phyloP scores from a whole-genome alignment of 306 rosid genomes.

The Gynostemma pentaphyllum region DNA sequence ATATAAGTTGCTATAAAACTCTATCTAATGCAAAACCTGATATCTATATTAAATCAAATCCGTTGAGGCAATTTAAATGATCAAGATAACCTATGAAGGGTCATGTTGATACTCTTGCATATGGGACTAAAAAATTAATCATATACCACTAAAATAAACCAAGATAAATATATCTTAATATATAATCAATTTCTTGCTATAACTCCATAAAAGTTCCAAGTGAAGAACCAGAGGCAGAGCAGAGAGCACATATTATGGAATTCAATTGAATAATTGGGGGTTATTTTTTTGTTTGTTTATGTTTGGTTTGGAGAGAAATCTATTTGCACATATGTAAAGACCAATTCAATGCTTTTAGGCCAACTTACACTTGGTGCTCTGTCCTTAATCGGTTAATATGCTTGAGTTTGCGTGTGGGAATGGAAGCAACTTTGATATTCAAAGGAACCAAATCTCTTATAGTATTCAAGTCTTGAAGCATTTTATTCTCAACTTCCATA shows the following conservation, averaged over 20 bases:
- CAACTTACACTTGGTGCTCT: not conserved
- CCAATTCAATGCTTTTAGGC: not conserved
- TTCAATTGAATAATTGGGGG: not conserved
- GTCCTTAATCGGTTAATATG: not conserved
- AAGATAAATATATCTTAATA: not conserved
- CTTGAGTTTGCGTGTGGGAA: not conserved
- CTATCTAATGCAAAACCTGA: too few relatives aligned
- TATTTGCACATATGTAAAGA: not conserved
- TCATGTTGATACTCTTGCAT: too few relatives aligned
- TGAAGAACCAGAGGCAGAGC: not conserved
- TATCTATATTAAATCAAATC: too few relatives aligned
- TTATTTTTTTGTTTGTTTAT: too few relatives aligned
- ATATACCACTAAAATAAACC: too few relatives aligned
- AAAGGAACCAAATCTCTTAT: not conserved
- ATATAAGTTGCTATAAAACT: not conserved
- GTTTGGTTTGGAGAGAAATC: too few relatives aligned
- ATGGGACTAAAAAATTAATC: too few relatives aligned
- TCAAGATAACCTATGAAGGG: too few relatives aligned
- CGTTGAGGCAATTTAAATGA: too few relatives aligned
- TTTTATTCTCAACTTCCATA: not conserved
- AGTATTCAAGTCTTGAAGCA: not conserved
- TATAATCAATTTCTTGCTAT: not conserved
- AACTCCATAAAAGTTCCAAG: not conserved
- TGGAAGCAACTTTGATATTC: not conserved
- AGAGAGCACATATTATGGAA: too few relatives aligned